These are phyloP conservation scores for Wickerhamiella shivajii DNA, from an alignment of 805 yeast species.

Conservation along the genomic window DNA sequence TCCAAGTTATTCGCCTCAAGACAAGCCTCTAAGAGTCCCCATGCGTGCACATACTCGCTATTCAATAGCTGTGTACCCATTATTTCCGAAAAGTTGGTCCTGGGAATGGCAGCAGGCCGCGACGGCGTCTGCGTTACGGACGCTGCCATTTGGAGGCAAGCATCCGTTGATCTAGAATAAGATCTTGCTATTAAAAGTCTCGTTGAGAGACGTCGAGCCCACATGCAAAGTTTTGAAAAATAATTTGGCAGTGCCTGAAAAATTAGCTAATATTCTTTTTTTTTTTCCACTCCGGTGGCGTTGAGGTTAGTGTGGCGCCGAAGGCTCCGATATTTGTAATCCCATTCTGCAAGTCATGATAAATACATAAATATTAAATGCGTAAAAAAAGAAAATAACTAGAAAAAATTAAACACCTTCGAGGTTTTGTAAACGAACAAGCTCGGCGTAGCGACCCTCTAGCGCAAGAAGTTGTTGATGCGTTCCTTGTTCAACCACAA, in stretches of 20 bases:
- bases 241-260: too few relatives aligned
- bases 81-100: neutral
- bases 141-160: neutral
- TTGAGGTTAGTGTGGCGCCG: too few relatives aligned
- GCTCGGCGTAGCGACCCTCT: slow-evolving; percentile 27
- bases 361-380: neutral
- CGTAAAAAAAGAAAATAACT: neutral
- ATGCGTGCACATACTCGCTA: slow-evolving; percentile 41
- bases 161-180: neutral
- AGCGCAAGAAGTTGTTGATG: slow-evolving; percentile 33
- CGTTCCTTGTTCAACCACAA: slow-evolving; percentile 43
- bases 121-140: neutral
- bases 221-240: too few relatives aligned
- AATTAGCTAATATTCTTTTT: too few relatives aligned
- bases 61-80: slow-evolving; percentile 23
- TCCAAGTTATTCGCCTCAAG: slow-evolving; percentile 47
- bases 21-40: slow-evolving; percentile 70
- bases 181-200: too few relatives aligned
- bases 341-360: too few relatives aligned
- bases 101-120: neutral
- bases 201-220: too few relatives aligned
- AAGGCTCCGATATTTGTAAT: too few relatives aligned
- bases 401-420: slow-evolving; percentile 15
- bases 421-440: slow-evolving; percentile 27
- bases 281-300: too few relatives aligned